phyloP scores from a whole-genome alignment of 1,284 basidiomycete species.

The Inonotus hispidus region DNA sequence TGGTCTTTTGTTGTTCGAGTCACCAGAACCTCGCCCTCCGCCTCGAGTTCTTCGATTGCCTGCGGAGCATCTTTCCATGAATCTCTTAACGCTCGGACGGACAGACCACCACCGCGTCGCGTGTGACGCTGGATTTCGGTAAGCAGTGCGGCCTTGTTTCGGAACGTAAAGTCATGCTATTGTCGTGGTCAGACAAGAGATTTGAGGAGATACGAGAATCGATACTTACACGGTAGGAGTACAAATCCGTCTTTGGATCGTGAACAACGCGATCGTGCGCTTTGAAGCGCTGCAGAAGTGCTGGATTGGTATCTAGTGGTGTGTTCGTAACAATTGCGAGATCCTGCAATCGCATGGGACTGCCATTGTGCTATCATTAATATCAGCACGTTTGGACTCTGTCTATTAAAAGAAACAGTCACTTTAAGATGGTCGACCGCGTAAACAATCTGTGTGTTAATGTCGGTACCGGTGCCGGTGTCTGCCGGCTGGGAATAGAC shows the following conservation, averaged over 20 bases:
- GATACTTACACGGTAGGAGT: constrained; percentile 68
- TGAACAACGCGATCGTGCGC: constrained; percentile 73
- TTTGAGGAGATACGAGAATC: constrained; percentile 2
- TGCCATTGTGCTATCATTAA: constrained; percentile 51
- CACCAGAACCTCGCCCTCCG: constrained; percentile 83
- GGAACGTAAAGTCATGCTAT: constrained; percentile 83
- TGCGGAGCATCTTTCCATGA: constrained; percentile 83
- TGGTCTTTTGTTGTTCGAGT: constrained; percentile 81
- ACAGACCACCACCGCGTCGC: constrained; percentile 74
- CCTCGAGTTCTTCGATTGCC: constrained; percentile 80
- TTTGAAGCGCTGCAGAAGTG: constrained; percentile 73
- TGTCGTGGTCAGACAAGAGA: neutral
- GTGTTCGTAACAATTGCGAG: constrained; percentile 75
- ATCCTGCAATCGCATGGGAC: constrained; percentile 82
- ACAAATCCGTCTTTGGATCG: constrained; percentile 80
- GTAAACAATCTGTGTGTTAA: constrained; percentile 84
- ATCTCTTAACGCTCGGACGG: constrained; percentile 81
- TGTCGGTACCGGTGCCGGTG: constrained; percentile 75
- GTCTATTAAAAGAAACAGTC: constrained; percentile 25
- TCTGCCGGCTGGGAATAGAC: constrained; percentile 84
- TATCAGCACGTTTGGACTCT: neutral
- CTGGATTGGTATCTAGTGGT: constrained; percentile 65
- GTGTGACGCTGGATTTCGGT: constrained; percentile 79
- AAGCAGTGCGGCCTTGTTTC: constrained; percentile 75
- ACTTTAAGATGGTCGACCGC: constrained; percentile 78